Conservation (phyloP, 768 basidiomycete genomes). For the Leccinum barrowsii region DNA sequence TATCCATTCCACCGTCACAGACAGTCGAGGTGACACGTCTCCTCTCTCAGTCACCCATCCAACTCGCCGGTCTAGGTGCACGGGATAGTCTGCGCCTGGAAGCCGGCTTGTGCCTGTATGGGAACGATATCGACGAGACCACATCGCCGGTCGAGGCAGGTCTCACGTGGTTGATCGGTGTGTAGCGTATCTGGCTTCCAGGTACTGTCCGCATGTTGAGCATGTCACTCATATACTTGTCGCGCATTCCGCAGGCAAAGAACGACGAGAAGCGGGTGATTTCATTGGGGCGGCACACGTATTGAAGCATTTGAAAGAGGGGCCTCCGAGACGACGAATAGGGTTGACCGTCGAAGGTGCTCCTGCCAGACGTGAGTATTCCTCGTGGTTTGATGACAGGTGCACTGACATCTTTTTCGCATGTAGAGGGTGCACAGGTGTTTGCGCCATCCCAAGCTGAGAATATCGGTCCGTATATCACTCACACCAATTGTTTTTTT, state of each 20-base stretch:
- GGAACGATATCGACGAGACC: constrained; percentile 86
- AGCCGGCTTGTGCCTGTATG: constrained; percentile 96
- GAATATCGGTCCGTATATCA: constrained; percentile 51
- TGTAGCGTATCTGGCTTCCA: constrained; percentile 32
- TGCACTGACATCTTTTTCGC: background rate
- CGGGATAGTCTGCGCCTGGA: constrained; percentile 93
- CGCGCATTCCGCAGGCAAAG: constrained; percentile 57
- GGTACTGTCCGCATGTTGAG: background rate
- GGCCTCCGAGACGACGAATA: constrained; percentile 72
- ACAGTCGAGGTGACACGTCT: constrained; percentile 66
- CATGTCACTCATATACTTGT: background rate
- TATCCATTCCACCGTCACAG: constrained; percentile 81
- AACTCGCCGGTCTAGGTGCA: constrained; percentile 87
- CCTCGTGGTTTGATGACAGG: background rate
- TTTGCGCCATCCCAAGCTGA: constrained; percentile 52
- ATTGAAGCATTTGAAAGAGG: constrained; percentile 72
- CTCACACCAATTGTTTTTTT: constrained; percentile 5
- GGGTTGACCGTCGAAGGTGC: constrained; percentile 81
- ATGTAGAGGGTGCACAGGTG: constrained; percentile 74
- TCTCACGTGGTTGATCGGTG: constrained; percentile 90
- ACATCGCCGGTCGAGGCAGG: constrained; percentile 90
- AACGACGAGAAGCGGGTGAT: constrained; percentile 60
- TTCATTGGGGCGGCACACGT: constrained; percentile 83
- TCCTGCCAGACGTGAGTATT: constrained; percentile 71
- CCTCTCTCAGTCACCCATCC: constrained; percentile 61